These are phyloP conservation scores for Pythium phragmiticola DNA, from an alignment of 352 stramenopile species.

Conservation along the genomic window DNA sequence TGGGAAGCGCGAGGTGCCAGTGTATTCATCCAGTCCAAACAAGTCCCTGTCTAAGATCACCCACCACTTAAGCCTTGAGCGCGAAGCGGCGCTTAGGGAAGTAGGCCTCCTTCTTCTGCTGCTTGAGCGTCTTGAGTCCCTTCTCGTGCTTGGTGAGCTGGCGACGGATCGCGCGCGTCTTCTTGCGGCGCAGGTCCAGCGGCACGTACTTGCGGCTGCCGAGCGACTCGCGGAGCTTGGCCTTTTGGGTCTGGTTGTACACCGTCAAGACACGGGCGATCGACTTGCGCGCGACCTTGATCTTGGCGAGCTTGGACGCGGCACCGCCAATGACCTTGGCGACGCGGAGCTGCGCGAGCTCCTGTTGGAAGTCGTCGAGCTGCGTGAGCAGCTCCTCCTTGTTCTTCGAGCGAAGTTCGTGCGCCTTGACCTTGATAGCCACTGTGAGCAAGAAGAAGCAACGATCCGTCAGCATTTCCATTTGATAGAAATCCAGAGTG, in stretches of 20 bases:
- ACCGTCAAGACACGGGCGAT: conserved; percentile 99
- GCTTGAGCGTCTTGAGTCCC: conserved; percentile 91
- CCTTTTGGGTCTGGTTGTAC: conserved; percentile 99
- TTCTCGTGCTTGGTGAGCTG: conserved; percentile 95
- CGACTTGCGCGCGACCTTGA: conserved; percentile 98
- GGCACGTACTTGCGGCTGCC: conserved; percentile 96
- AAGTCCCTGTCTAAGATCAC: conserved; percentile 33
- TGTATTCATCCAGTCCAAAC: conserved; percentile 63
- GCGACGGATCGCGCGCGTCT: conserved; percentile 98
- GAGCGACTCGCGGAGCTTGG: conserved; percentile 93
- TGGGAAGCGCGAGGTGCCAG: conserved; percentile 54
- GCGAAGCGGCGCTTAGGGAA: conserved; percentile 97
- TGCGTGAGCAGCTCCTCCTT: conserved; percentile 98
- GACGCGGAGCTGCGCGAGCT: conserved; percentile 97
- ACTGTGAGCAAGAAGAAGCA: conserved; percentile 22
- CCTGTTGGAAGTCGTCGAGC: conserved; percentile 98
- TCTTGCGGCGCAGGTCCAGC: conserved; percentile 98
- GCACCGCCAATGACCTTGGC: conserved; percentile 99
- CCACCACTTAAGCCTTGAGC: conserved; percentile 94
- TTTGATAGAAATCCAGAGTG: no score
- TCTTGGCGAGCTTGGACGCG: conserved; percentile 99
- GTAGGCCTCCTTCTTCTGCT: conserved; percentile 95
- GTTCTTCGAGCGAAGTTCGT: conserved; percentile 96
- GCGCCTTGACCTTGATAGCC: conserved; percentile 93
- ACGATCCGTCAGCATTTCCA: no score